Evolutionary conservation across 1,284 basidiomycete species (phyloP).

Genomic region (Sutorius eximius): DNA sequence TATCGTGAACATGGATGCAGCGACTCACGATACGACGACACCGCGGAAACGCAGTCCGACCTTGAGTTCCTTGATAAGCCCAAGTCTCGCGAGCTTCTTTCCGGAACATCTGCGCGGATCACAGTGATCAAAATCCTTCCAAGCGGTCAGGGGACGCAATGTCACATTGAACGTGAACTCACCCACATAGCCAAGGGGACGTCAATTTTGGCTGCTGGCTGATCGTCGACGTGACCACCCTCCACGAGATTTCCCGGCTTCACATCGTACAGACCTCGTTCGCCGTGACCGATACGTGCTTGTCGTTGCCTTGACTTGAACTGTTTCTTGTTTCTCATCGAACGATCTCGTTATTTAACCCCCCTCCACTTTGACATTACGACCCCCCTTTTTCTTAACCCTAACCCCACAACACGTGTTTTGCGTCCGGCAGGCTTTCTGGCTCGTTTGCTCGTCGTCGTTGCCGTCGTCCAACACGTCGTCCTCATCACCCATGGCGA

Average conservation of each 20-base stretch:
- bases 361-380: not conserved
- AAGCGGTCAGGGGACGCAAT: not conserved
- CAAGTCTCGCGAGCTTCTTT: conserved; percentile 87
- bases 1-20: not conserved
- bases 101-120: conserved; percentile 94
- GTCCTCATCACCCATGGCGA: conserved; percentile 34
- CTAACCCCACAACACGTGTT: conserved; percentile 35
- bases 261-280: not conserved
- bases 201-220: conserved; percentile 39
- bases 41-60: conserved; percentile 90
- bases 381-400: conserved; percentile 22
- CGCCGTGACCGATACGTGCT: not conserved
- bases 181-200: conserved; percentile 90
- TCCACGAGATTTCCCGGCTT: conserved; percentile 5
- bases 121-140: conserved; percentile 94
- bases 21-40: conserved; percentile 85
- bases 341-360: not conserved
- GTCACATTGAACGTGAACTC: conserved; percentile 26
- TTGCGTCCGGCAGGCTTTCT: conserved; percentile 14
- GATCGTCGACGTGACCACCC: not conserved
- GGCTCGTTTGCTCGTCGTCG: conserved; percentile 17
- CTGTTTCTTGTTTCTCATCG: conserved; percentile 18
- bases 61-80: conserved; percentile 81
- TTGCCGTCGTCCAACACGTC: conserved; percentile 24
- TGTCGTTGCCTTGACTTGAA: not conserved